Evolutionary conservation across 176 grass and related monocot genomes (phyloP).

Genomic region (Hyparrhenia diplandra): DNA sequence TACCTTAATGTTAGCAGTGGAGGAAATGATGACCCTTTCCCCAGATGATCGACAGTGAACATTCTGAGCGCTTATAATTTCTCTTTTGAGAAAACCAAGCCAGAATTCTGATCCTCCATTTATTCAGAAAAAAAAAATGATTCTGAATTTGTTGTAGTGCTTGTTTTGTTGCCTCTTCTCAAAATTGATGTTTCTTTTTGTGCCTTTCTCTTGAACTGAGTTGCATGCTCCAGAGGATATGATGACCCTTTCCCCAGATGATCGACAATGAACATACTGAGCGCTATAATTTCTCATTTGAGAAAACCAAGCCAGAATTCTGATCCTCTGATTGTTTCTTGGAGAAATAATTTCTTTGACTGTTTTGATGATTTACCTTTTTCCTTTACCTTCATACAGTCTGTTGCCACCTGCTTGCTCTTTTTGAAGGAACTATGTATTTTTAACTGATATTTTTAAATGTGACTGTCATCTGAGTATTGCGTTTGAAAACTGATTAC

Average conservation of each 20-base stretch:
- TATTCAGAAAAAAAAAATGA: no score
- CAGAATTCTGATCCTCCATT: no score
- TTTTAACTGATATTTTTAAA: not conserved
- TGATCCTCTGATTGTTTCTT: constrained; percentile 16
- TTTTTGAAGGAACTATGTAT: not conserved
- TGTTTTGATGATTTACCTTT: not conserved
- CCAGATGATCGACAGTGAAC: no score
- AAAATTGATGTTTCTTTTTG: not conserved
- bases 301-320: constrained; percentile 51
- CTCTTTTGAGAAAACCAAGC: no score
- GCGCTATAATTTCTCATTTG: constrained; percentile 38
- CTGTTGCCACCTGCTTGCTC: not conserved
- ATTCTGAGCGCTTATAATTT: no score
- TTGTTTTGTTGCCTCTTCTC: no score
- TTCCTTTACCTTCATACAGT: not conserved
- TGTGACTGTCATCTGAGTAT: not conserved
- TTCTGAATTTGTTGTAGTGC: no score
- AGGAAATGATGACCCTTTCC: no score
- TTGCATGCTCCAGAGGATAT: not conserved
- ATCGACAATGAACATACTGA: constrained; percentile 53
- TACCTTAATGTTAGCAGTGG: no score
- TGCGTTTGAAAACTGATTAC: constrained; percentile 28
- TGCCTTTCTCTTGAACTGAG: not conserved
- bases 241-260: constrained; percentile 60
- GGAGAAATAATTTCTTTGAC: not conserved